Conservation (phyloP, 495 filamentous ascomycete species). For the Neurospora terricola region DNA sequence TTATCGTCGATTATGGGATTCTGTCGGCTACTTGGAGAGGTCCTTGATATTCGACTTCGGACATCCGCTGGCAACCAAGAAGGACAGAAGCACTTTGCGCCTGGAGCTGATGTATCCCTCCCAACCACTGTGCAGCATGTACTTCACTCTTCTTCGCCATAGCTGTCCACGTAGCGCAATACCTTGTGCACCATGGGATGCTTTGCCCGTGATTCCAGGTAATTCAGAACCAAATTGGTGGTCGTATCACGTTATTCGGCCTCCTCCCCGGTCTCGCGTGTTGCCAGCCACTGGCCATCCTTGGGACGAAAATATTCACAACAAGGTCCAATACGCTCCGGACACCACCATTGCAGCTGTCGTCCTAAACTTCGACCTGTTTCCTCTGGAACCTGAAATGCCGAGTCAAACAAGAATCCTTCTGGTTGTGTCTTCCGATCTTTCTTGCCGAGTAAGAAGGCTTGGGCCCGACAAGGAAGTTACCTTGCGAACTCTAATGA, state of each 20-base stretch:
- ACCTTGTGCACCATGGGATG: not conserved
- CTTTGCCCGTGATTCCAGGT: no score
- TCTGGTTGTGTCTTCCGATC: not conserved
- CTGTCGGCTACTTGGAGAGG: accelerated
- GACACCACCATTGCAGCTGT: not conserved
- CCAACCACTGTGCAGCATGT: not conserved
- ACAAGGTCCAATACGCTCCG: not conserved
- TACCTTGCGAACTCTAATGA: not conserved
- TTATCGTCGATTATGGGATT: not conserved
- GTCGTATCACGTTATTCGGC: not conserved
- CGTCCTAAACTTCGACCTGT: not conserved
- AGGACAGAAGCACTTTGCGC: not conserved
- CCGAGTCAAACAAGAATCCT: not conserved
- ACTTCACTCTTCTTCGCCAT: not conserved
- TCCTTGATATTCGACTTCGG: not conserved
- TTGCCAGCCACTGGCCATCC: not conserved
- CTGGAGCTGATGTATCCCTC: not conserved
- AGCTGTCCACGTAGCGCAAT: not conserved
- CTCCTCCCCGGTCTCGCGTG: not conserved
- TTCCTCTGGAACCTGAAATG: not conserved
- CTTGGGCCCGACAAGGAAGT: not conserved
- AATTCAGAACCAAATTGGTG: not conserved
- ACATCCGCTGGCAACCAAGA: not conserved
- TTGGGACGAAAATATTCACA: not conserved
- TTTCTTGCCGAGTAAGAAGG: not conserved